Base-by-base conservation (phyloP, 306 rosid species). In the Ormosia semicastrata region DNA sequence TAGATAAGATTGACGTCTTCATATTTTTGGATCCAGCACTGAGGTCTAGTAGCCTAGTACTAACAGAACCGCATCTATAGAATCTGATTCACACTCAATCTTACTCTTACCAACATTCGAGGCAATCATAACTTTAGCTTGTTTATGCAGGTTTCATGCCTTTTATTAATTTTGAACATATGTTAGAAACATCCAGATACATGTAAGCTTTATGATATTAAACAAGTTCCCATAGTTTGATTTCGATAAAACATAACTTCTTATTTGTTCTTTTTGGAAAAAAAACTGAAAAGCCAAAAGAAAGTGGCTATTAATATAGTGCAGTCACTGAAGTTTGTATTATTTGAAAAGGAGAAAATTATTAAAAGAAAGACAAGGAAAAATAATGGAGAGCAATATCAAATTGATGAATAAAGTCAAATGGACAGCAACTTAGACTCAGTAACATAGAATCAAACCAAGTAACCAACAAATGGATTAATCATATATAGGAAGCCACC, bases 351-450 rank as follows among this genome's bases (percentile, higher is more conserved):
- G 62, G 7, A 54, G 62, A 52, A 60, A 2, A 63, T 5, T 13
- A 37, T 36, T 12, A 9, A 77, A 40, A 36, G 44, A 73, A 39
- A 72, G 29, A 14, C 9, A 9, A 12, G 36, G 15, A 37, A 81
- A 67, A 75, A 71, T 33, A 62, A 81, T 40, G 66, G 3, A 60
- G 71, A 46, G n/a, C n/a, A n/a, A n/a, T n/a, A n/a, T n/a, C 24
- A 24, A 24, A 24, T 24, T 24, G 24, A 24, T 24, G 24, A 24
- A 24, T 24, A 24, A 24, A 24, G 24, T 24, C 24, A 24, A 24
- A 24, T 24, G 24, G 24, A 24, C 1, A 24, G 1, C 24, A 24
- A 24, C 24, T 24, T 24, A 24, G 24, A 24, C 24, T 24, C 24
- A 24, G 24, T 24, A 24, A 24, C 24, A 24, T 24, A 24, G 24